Base-by-base conservation (phyloP, 176 grass and related monocot genomes). In the Triticum turgidum region DNA sequence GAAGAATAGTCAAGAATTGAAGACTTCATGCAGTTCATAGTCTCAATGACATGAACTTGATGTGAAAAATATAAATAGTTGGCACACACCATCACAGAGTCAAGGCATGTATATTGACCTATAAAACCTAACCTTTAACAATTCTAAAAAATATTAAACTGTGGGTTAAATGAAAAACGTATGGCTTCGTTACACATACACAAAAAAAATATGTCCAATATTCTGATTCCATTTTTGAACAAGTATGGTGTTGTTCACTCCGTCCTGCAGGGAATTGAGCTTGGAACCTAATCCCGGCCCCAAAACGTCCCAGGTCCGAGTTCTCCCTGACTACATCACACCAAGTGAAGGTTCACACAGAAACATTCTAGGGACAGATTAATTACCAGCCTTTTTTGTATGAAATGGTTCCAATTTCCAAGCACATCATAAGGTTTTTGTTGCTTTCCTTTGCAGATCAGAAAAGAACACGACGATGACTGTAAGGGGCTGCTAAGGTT, bases 391-490 rank as follows among this genome's bases (percentile, higher is more conserved):
- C 5, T 17, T 52, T 52, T 52, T 5, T 17, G 49, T 52, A 6
- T 61, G 13, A 24, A 21, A 7, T 74, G 4, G 13, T 67, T 80
- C 20, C 76, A 66, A 51, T 6, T 67, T 76, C 24, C 73, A 72
- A 68, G 62, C 33, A 76, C 61, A 33, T 64, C 7, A 65, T 62
- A 41, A 9, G 2, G 22, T 49, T 51, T 77, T 69, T 32, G 12
- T 51, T 63, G 35, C 59, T 80, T 84, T 63, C 59, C 54, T 78
- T 83, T 49, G 4, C 47, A 49, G 93, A 96, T 71, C 92, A 94
- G 24, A 56, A 88, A 81, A 77, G 90, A 92, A 77, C 91, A 96
- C 65, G 94, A 92, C 83, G 93, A 96, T 71, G 92, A 94, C 30
- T 98, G 93, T 79, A 94, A 92, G 85, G 85, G 62, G 54, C 76